Conservation (phyloP, 2,329 filamentous ascomycete genomes). For the Ceratocystis lukuohia region DNA sequence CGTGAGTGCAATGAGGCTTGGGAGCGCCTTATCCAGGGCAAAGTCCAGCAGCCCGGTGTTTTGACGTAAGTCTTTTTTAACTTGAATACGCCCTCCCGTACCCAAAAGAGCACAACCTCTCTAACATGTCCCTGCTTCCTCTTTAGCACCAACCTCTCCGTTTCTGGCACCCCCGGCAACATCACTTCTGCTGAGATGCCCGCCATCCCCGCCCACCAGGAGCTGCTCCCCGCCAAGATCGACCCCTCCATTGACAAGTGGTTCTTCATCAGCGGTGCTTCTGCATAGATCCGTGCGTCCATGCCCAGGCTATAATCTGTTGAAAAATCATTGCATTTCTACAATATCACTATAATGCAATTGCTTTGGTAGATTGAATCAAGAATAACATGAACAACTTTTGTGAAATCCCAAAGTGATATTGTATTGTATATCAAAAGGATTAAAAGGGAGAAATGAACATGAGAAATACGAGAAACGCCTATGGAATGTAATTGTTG, state of each 20-base stretch:
- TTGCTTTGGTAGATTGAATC: background rate
- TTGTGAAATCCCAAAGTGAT: background rate
- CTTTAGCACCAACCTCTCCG: slow-evolving; percentile 65
- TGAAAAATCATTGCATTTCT: slow-evolving; percentile 22
- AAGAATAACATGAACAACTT: background rate
- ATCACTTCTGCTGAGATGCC: slow-evolving; percentile 56
- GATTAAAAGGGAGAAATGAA: background rate
- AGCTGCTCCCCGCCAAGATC: slow-evolving; percentile 73
- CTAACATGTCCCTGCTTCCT: slow-evolving; percentile 24
- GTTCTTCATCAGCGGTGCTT: slow-evolving; percentile 99
- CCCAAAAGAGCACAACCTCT: slow-evolving; percentile 1
- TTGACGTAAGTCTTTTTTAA: slow-evolving; percentile 52
- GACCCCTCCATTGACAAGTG: slow-evolving; percentile 98
- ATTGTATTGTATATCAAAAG: background rate
- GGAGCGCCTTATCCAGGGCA: slow-evolving; percentile 90
- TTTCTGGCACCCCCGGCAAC: slow-evolving; percentile 59
- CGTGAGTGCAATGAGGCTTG: slow-evolving; percentile 93
- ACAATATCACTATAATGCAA: slow-evolving; percentile 21
- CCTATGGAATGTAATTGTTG: background rate
- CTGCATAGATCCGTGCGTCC: slow-evolving; percentile 42
- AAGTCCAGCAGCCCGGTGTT: slow-evolving; percentile 63
- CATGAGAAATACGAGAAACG: background rate
- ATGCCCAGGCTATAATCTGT: slow-evolving; percentile 20
- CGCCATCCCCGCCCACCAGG: slow-evolving; percentile 65
- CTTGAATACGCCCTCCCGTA: background rate